These are phyloP conservation scores for Mortierella antarctica DNA, from an alignment of 192 early-diverging fungal genomes.

Conservation along the genomic window DNA sequence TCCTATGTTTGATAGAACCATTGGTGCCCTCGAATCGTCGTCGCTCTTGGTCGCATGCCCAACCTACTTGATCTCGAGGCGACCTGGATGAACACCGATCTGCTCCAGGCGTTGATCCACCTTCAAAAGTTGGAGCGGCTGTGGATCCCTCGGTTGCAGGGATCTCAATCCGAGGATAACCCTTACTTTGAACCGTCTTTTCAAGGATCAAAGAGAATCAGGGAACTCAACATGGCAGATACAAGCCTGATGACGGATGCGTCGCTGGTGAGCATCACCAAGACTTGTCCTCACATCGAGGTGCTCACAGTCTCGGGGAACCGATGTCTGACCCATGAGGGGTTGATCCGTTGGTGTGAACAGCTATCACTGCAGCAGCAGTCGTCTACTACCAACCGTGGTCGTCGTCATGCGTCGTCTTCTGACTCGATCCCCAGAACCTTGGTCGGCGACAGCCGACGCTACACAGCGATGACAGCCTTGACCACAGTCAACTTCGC, in stretches of 20 bases:
- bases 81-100: slow-evolving; percentile 33
- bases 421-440: not conserved
- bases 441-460: not conserved
- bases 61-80: slow-evolving; percentile 32
- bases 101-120: slow-evolving; percentile 23
- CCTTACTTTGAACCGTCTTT: slow-evolving; percentile 23
- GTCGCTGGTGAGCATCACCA: slow-evolving; percentile 23
- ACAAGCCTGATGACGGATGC: slow-evolving; percentile 15
- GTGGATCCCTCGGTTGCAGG: slow-evolving; percentile 25
- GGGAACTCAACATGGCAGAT: slow-evolving; percentile 22
- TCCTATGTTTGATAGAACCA: slow-evolving; percentile 15
- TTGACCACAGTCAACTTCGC: slow-evolving; percentile 27
- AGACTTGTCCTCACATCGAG: slow-evolving; percentile 15
- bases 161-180: slow-evolving; percentile 30
- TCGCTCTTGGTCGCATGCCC: slow-evolving; percentile 8
- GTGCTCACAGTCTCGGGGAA: slow-evolving; percentile 25
- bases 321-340: slow-evolving; percentile 17
- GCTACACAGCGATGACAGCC: not conserved
- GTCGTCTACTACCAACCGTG: not conserved
- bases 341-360: slow-evolving; percentile 28
- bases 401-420: not conserved
- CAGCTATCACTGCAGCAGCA: not conserved
- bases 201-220: slow-evolving; percentile 17
- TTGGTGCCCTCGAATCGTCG: slow-evolving; percentile 22
- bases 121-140: slow-evolving; percentile 38